Base-by-base conservation (phyloP, 2,329 filamentous ascomycete genomes). In the Acrocalymma vagum region DNA sequence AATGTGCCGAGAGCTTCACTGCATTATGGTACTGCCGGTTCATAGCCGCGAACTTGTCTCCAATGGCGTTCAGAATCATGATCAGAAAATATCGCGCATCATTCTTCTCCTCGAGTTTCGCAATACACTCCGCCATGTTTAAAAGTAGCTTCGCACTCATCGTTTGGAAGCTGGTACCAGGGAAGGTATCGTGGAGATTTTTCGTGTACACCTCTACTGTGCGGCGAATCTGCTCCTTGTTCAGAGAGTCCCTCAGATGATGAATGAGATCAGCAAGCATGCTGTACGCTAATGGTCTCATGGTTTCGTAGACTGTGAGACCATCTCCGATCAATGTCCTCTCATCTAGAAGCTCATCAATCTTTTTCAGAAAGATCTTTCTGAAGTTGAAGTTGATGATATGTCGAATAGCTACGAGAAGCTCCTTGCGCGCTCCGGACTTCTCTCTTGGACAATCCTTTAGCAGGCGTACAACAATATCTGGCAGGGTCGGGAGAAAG, bases 331-430 rank as follows among this genome's bases (percentile, higher is more conserved):
- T 95, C 40, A 99, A 73, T 0, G 92, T 97, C 57, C 90, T 82
- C 74, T 97, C 92, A 54, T 99, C 94, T 29, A 99, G 76, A 23
- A 99, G 79, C 65, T 96, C 91, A 55, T 97, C 91, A 54, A 99
- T 96, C 70, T 95, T 95, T 24, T 85, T 85, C 17, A 97, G 74
- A 64, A 99, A 99, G 38, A 97, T 95, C 64, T 91, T 93, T 41
- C 94, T 80, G 59, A 96, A 97, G 65, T 97, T 97, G 73, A 97
- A 97, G 72, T 97, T 99, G 70, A 99, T 96, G 58, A 99, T 96
- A 64, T 99, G 95, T 15, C 95, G 83, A 43, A 99, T 96, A 0
- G 94, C 95, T 36, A 99, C 94, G 28, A 99, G 76, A 14, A 99
- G 78, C 70, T 99, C 94, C 67, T 99, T 99, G 13, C 95, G 82